A percentile compares a stretch with the other conserved stretches of the same genome.
These are phyloP conservation scores for Cercospora sp. DNA, from an alignment of 2,329 filamentous ascomycete species.

Conservation along the genomic window DNA sequence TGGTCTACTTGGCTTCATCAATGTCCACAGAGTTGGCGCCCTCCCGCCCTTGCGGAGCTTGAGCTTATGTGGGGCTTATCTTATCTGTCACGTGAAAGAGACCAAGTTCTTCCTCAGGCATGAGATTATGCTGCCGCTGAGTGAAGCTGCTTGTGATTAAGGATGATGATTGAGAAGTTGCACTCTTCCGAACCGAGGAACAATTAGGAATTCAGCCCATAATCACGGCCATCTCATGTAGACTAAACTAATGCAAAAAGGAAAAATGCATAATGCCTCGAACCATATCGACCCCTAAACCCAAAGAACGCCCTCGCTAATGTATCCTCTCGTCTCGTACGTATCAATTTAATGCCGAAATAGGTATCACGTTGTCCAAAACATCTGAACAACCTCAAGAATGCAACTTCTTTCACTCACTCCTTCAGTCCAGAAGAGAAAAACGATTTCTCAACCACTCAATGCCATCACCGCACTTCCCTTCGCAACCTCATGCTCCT, in stretches of 20 bases:
- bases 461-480: not conserved
- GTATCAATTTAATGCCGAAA: not conserved
- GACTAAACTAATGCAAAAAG: not conserved
- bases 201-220: not conserved
- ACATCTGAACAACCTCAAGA: not conserved
- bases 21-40: not conserved
- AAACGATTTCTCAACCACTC: not conserved
- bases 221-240: not conserved
- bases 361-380: not conserved
- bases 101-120: too few relatives aligned
- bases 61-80: not conserved
- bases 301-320: slow-evolving; percentile 2
- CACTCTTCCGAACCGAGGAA: not conserved
- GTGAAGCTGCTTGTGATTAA: too few relatives aligned
- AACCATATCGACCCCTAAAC: not conserved
- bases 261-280: not conserved
- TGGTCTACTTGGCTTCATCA: slow-evolving; percentile 1
- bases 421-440: not conserved
- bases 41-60: not conserved
- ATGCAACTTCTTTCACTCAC: not conserved
- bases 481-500: not conserved
- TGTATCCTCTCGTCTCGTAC: not conserved
- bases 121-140: too few relatives aligned
- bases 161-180: too few relatives aligned
- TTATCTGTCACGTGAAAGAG: not conserved